Evolutionary conservation across 1,284 basidiomycete species (phyloP).

Genomic region (Omphalotus olearius): DNA sequence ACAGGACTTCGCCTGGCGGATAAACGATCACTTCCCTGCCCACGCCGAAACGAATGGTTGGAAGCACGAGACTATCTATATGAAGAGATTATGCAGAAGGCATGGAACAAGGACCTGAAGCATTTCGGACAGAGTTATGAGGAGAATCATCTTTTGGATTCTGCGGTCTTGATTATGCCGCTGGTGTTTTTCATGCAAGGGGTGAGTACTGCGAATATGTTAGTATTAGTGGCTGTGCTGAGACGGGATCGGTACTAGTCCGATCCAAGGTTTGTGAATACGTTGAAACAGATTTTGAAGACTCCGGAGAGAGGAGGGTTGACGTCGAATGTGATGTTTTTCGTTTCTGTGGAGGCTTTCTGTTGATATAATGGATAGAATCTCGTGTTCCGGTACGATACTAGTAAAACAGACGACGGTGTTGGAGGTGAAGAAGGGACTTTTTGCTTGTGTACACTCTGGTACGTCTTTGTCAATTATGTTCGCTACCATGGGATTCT

Average conservation of each 20-base stretch:
- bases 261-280: slow-evolving; percentile 83
- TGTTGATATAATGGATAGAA: slow-evolving; percentile 33
- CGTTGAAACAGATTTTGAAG: slow-evolving; percentile 76
- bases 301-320: slow-evolving; percentile 85
- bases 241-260: slow-evolving; percentile 40
- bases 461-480: no score
- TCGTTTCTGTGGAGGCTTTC: neutral
- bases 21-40: slow-evolving; percentile 80
- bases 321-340: slow-evolving; percentile 70
- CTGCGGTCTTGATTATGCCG: slow-evolving; percentile 79
- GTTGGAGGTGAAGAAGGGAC: slow-evolving; percentile 92
- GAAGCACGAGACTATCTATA: slow-evolving; percentile 75
- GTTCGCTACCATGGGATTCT: neutral
- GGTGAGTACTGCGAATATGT: slow-evolving; percentile 47
- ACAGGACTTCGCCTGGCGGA: slow-evolving; percentile 82
- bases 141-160: slow-evolving; percentile 55
- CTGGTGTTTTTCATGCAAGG: slow-evolving; percentile 84
- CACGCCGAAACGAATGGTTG: slow-evolving; percentile 69
- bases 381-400: slow-evolving; percentile 79
- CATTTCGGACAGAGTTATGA: slow-evolving; percentile 80
- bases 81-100: slow-evolving; percentile 80
- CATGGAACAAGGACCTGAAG: slow-evolving; percentile 66
- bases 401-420: slow-evolving; percentile 78
- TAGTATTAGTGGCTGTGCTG: no score
- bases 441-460: slow-evolving; percentile 76